A percentile compares a stretch with the other conserved stretches of the same genome.
Evolutionary conservation across 148 eudicot species (phyloP).

Genomic region (Silene latifolia): DNA sequence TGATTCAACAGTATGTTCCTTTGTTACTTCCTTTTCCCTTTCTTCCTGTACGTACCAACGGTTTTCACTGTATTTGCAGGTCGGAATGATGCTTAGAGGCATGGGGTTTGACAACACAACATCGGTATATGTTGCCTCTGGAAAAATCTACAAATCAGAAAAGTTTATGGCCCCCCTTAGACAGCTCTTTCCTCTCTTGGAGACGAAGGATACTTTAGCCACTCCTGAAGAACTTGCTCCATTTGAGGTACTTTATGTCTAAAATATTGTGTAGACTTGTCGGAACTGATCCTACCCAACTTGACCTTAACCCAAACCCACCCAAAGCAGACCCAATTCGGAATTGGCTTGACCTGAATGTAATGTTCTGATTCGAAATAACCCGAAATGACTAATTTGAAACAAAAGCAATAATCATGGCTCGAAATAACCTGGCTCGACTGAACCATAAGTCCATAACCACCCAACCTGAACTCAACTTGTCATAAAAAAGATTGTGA

Average conservation of each 20-base stretch:
- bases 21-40: background rate
- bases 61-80: conserved; percentile 41
- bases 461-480: no score
- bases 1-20: background rate
- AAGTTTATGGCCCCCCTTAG: conserved; percentile 90
- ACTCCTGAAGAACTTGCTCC: conserved; percentile 88
- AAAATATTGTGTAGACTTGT: no score
- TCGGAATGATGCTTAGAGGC: conserved; percentile 98
- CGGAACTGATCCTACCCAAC: background rate
- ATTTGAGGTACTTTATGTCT: conserved; percentile 49
- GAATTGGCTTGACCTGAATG: background rate
- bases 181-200: conserved; percentile 74
- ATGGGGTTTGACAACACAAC: conserved; percentile 96
- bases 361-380: background rate
- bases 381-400: no score
- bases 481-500: background rate
- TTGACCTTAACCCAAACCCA: background rate
- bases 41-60: background rate
- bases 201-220: conserved; percentile 81
- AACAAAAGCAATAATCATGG: no score
- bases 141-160: conserved; percentile 83
- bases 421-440: no score
- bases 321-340: background rate
- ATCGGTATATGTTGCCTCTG: conserved; percentile 82
- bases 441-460: no score